Evolutionary conservation across 1,284 basidiomycete species (phyloP).

Genomic region (Cerioporus squamosus): DNA sequence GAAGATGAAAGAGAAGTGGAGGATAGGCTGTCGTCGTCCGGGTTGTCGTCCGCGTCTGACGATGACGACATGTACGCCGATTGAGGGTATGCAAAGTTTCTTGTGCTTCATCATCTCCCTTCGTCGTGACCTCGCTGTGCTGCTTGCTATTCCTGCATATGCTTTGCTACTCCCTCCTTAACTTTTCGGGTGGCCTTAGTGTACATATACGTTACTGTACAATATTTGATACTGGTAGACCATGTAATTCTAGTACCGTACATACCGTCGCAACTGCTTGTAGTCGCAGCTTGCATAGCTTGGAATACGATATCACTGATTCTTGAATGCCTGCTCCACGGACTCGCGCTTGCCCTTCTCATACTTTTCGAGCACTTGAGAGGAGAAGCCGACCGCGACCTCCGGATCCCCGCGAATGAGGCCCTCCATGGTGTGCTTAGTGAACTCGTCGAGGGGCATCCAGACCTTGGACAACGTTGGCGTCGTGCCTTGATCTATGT

Average conservation of each 20-base stretch:
- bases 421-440: constrained; percentile 48
- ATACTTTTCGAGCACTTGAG: background rate
- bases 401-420: constrained; percentile 49
- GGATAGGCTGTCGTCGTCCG: background rate
- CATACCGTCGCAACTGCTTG: background rate
- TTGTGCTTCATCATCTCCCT: background rate
- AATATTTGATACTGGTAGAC: no score
- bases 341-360: constrained; percentile 4
- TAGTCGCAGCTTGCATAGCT: background rate
- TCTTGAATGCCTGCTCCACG: background rate
- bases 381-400: constrained; percentile 23
- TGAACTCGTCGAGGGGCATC: constrained; percentile 64
- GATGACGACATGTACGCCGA: constrained; percentile 16
- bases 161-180: background rate
- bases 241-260: background rate
- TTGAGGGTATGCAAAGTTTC: background rate
- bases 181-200: no score
- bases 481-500: constrained; percentile 54
- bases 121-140: background rate
- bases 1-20: constrained; percentile 1
- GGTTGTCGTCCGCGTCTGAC: constrained; percentile 1
- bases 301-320: background rate
- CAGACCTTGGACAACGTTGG: constrained; percentile 53
- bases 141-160: background rate
- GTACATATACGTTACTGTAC: no score